Evolutionary conservation across 2,329 filamentous ascomycete species (phyloP).

Genomic region (Penicillium sumatraense): DNA sequence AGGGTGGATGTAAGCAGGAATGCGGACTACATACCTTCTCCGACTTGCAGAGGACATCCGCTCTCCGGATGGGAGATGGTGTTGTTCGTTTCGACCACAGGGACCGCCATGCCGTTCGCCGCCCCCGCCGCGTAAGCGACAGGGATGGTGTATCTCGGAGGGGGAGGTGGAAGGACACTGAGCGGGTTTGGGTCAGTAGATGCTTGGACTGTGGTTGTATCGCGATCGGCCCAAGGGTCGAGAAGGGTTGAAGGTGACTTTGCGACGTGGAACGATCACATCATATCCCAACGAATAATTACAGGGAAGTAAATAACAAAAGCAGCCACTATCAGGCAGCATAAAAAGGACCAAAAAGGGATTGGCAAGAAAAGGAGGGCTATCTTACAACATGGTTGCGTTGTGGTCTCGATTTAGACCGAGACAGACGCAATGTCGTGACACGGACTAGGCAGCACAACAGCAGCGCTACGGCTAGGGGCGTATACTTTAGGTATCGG

Average conservation of each 20-base stretch:
- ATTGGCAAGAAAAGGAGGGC: not conserved
- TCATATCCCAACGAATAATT: not conserved
- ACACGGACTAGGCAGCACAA: conserved; percentile 7
- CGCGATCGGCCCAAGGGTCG: not conserved
- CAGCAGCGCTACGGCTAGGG: not conserved
- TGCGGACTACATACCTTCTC: conserved; percentile 71
- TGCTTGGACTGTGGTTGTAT: not conserved
- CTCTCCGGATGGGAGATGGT: conserved; percentile 78
- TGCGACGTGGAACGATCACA: not conserved
- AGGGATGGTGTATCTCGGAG: conserved; percentile 78
- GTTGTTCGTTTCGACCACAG: conserved; percentile 94
- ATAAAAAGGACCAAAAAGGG: not conserved
- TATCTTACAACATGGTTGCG: conserved; percentile 31
- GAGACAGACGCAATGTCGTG: conserved; percentile 10
- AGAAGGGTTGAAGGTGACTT: not conserved
- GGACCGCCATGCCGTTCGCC: conserved; percentile 68
- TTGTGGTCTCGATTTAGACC: conserved; percentile 16
- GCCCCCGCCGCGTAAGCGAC: conserved; percentile 74
- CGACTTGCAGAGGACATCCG: conserved; percentile 88
- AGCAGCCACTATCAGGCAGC: not conserved
- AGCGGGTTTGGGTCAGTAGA: conserved; percentile 12
- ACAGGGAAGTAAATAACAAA: not conserved
- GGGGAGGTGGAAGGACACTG: conserved; percentile 82
- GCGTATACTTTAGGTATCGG: not conserved
- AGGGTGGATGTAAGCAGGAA: not conserved